A percentile compares a stretch with the other conserved stretches of the same genome.
These are phyloP conservation scores for Betula pendula DNA, from an alignment of 306 rosid species.

Conservation along the genomic window DNA sequence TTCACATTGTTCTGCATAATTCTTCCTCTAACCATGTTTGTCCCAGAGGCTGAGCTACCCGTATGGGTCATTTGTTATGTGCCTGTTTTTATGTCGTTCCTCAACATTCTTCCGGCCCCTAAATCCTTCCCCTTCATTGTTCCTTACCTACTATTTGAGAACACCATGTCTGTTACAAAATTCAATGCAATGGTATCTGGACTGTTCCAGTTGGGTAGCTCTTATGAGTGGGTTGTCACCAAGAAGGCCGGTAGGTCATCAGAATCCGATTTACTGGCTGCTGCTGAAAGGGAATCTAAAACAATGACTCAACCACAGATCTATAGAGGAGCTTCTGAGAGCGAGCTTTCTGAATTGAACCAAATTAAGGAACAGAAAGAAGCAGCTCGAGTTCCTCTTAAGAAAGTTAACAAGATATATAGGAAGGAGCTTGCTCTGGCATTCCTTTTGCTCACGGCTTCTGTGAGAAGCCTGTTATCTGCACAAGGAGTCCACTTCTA, in stretches of 20 bases:
- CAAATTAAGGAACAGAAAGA: slow-evolving; percentile 54
- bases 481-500: slow-evolving; percentile 97
- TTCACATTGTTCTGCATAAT: slow-evolving; percentile 94
- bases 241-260: slow-evolving; percentile 94
- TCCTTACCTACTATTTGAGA: slow-evolving; percentile 91
- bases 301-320: slow-evolving; percentile 54
- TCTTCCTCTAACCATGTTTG: slow-evolving; percentile 95
- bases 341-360: slow-evolving; percentile 60
- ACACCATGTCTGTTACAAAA: slow-evolving; percentile 97
- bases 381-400: slow-evolving; percentile 40
- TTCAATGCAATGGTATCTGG: slow-evolving; percentile 97
- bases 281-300: slow-evolving; percentile 67
- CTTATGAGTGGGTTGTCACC: slow-evolving; percentile 93
- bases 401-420: slow-evolving; percentile 75
- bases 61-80: slow-evolving; percentile 90
- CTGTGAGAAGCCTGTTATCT: slow-evolving; percentile 77
- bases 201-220: slow-evolving; percentile 89
- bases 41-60: slow-evolving; percentile 97
- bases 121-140: slow-evolving; percentile 90
- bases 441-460: slow-evolving; percentile 83
- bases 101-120: slow-evolving; percentile 89
- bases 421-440: slow-evolving; percentile 86
- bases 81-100: slow-evolving; percentile 85
- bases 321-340: slow-evolving; percentile 70
- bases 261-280: slow-evolving; percentile 75